phyloP scores from a whole-genome alignment of 1,284 basidiomycete genomes.

The Athelia psychrophila region DNA sequence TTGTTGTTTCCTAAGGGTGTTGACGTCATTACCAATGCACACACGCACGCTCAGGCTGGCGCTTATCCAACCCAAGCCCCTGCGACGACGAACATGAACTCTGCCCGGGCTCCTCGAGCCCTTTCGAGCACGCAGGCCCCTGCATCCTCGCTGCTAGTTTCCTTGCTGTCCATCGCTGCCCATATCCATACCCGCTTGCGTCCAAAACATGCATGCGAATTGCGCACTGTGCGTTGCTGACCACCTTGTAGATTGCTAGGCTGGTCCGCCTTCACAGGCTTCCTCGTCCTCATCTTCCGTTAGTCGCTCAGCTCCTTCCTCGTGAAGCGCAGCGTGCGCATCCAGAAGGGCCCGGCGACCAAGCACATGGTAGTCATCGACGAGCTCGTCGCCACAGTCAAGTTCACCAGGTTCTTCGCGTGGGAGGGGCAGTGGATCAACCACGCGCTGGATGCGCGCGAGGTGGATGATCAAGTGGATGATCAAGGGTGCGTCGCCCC shows the following conservation, averaged over 20 bases:
- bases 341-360: conserved; percentile 70
- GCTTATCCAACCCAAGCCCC: no score
- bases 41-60: no score
- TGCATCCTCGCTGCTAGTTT: conserved; percentile 61
- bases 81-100: no score
- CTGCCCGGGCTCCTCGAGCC: background rate
- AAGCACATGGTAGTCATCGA: conserved; percentile 84
- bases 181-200: no score
- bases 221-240: no score
- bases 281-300: conserved; percentile 70
- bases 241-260: conserved; percentile 85
- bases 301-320: conserved; percentile 76
- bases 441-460: conserved; percentile 53
- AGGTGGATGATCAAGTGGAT: conserved; percentile 69
- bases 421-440: conserved; percentile 79
- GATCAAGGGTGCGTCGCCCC: conserved; percentile 40
- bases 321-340: conserved; percentile 58
- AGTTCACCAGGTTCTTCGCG: conserved; percentile 87
- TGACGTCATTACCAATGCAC: no score
- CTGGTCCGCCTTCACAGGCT: conserved; percentile 81
- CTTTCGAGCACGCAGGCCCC: conserved; percentile 39
- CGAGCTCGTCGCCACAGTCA: conserved; percentile 72
- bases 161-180: no score
- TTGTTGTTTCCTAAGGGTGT: no score
- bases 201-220: no score